Evolutionary conservation across 2,329 filamentous ascomycete species (phyloP), one percentile per base, ranked within the genome.

Genomic region (Trichoderma sp.): DNA sequence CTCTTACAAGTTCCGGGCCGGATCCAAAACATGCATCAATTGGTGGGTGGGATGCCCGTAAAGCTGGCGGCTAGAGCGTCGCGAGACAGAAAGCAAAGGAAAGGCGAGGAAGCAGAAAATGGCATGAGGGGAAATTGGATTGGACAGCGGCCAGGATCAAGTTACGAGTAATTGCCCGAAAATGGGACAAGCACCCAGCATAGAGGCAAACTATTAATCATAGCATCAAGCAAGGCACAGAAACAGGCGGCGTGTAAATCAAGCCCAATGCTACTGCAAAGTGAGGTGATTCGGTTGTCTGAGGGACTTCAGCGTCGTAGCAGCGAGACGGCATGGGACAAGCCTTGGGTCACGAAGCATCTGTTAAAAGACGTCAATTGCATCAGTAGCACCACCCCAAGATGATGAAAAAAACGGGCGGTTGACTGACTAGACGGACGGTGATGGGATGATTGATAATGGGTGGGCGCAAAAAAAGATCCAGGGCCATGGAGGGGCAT

Each of bases 21-120:
- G 63, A 29, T 45, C 63, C 62, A 45, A 65, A 65, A 29, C 21
- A 65, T 45, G 63, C 63, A 65, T 45, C 67, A 31, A 60, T 60
- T 16, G 24, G 33, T 60, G 21, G 67, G 31, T 60, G 67, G 33
- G 35, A 33, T 63, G 59, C 35, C 41, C 24, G 31, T 71, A 27
- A 50, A 31, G 27, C 14, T 50, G 68, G 68, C 68, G 68, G 68
- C 68, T 71, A 71, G 68, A 71, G 68, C 68, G 68, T 63, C 56
- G 68, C 68, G 67, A 71, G 67, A 62, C 18, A 14, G 35, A 35
- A 62, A 60, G 24, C 5, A n/a, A 60, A 59, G 33, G 53, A 45
- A 50, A 18, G 14, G 21, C 35, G 31, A 68, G 45, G 35, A 35
- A 56, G 33, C 27, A 35, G 18, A 21, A 63, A 11, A 24, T 27